Evolutionary conservation across 257 asterid genomes (phyloP).

Genomic region (Echium plantagineum): DNA sequence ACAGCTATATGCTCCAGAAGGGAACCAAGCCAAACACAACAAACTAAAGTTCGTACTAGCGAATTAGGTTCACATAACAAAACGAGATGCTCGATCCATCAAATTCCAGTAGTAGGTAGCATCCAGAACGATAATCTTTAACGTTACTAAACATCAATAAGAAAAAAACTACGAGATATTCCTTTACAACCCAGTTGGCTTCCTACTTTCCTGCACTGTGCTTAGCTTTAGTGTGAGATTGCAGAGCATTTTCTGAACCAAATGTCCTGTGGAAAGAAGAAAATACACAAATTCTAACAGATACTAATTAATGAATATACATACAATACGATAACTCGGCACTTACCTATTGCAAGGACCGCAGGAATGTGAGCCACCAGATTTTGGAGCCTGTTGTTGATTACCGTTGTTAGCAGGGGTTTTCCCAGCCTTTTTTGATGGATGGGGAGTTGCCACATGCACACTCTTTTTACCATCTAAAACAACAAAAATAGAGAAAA

Average conservation of each 20-base stretch:
- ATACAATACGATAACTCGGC: not conserved
- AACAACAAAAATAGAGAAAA: not conserved
- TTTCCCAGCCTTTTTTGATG: slow-evolving; percentile 65
- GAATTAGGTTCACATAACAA: not conserved
- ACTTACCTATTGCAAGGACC: slow-evolving; percentile 50
- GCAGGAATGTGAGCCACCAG: slow-evolving; percentile 29
- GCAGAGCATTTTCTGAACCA: slow-evolving; percentile 39
- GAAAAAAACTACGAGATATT: too few species aligned
- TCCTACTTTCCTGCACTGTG: slow-evolving; percentile 39
- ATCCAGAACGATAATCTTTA: too few species aligned
- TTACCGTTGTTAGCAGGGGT: slow-evolving; percentile 48
- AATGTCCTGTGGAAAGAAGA: slow-evolving; percentile 30
- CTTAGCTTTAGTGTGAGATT: slow-evolving; percentile 62
- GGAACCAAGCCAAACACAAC: too few species aligned
- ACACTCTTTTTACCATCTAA: slow-evolving; percentile 65
- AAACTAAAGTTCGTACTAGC: too few species aligned
- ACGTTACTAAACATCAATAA: too few species aligned
- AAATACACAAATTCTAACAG: not conserved
- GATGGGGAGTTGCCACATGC: slow-evolving; percentile 92
- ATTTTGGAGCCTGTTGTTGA: slow-evolving; percentile 27
- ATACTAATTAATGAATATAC: not conserved
- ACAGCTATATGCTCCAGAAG: too few species aligned
- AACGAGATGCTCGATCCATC: too few species aligned
- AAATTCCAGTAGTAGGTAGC: too few species aligned
- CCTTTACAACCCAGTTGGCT: not conserved